A percentile compares a stretch with the other conserved stretches of the same genome.
Evolutionary conservation across 2,329 filamentous ascomycete species (phyloP).

Genomic region (Botrytis pseudocinerea): DNA sequence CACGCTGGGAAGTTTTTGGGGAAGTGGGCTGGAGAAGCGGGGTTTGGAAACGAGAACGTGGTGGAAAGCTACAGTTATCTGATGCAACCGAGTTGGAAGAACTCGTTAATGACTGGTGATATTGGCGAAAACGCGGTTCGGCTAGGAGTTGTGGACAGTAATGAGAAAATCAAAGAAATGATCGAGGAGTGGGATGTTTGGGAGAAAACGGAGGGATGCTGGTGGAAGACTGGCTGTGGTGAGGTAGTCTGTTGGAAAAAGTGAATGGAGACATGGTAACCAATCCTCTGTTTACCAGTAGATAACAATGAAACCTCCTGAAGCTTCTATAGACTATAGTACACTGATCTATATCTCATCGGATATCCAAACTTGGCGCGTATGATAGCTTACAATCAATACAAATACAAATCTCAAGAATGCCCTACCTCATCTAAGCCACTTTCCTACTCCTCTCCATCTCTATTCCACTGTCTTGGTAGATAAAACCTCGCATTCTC

Average conservation of each 20-base stretch:
- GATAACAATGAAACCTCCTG: neutral
- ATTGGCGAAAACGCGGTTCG: constrained; percentile 7
- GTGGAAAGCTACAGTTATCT: constrained; percentile 19
- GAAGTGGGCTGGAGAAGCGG: constrained; percentile 19
- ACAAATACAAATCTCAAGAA: neutral
- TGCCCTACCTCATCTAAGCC: too few relatives aligned
- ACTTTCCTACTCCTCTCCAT: neutral
- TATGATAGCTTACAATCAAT: neutral
- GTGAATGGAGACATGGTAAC: neutral
- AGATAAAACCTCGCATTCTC: constrained; percentile 85
- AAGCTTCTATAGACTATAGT: neutral
- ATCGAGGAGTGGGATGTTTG: constrained; percentile 14
- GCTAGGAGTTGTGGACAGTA: neutral
- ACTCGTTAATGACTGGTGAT: neutral
- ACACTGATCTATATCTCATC: neutral
- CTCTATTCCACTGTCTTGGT: constrained; percentile 41
- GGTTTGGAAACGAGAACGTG: neutral
- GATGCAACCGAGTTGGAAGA: constrained; percentile 20
- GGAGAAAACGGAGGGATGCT: constrained; percentile 17
- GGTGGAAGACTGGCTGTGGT: constrained; percentile 23
- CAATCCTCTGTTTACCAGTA: neutral
- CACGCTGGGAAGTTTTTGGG: constrained; percentile 6
- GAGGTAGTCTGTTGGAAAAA: constrained; percentile 20
- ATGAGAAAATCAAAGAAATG: constrained; percentile 1
- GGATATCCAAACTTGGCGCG: neutral